A percentile compares a stretch with the other conserved stretches of the same genome.
These are phyloP conservation scores for Pyricularia pennisetigena DNA, from an alignment of 2,329 filamentous ascomycete species.

Conservation along the genomic window DNA sequence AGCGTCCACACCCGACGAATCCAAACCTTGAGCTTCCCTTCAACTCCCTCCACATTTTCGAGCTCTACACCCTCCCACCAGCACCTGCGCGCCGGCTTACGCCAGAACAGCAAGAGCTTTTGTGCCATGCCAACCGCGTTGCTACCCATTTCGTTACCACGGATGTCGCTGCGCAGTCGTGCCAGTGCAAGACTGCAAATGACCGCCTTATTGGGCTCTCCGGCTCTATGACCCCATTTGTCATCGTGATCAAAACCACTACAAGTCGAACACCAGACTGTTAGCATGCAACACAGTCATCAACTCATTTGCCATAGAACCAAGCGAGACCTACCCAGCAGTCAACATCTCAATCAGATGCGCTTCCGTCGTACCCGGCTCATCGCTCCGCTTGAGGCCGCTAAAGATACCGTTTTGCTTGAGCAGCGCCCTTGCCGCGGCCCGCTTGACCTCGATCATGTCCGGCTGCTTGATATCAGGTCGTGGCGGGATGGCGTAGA, in stretches of 20 bases:
- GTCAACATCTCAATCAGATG: constrained; percentile 99
- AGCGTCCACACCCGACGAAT: constrained; percentile 96
- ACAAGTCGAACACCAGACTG: constrained; percentile 7
- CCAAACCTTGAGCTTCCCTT: constrained; percentile 94
- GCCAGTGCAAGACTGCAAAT: constrained; percentile 94
- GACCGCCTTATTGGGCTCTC: constrained; percentile 95
- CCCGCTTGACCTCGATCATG: constrained; percentile 95
- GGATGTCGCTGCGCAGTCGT: constrained; percentile 83
- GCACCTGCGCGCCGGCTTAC: constrained; percentile 89
- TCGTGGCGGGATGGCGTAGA: constrained; percentile 87
- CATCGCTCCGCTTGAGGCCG: constrained; percentile 86
- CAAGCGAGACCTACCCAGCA: constrained; percentile 61
- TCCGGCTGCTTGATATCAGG: constrained; percentile 75
- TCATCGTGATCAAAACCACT: constrained; percentile 97
- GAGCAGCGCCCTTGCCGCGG: constrained; percentile 76
- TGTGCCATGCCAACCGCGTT: constrained; percentile 96
- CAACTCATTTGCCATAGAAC: background rate
- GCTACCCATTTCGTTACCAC: constrained; percentile 63
- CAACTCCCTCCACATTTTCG: constrained; percentile 77
- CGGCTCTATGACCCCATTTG: constrained; percentile 90
- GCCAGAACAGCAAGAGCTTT: constrained; percentile 94
- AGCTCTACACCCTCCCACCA: constrained; percentile 99
- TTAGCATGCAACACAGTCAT: constrained; percentile 4
- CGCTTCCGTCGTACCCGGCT: constrained; percentile 92
- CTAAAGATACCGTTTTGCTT: constrained; percentile 94